Percentiles rank a stretch among this genome's conserved stretches.
These are phyloP conservation scores for Psilocybe cubensis DNA, from an alignment of 768 basidiomycete species.

Conservation along the genomic window DNA sequence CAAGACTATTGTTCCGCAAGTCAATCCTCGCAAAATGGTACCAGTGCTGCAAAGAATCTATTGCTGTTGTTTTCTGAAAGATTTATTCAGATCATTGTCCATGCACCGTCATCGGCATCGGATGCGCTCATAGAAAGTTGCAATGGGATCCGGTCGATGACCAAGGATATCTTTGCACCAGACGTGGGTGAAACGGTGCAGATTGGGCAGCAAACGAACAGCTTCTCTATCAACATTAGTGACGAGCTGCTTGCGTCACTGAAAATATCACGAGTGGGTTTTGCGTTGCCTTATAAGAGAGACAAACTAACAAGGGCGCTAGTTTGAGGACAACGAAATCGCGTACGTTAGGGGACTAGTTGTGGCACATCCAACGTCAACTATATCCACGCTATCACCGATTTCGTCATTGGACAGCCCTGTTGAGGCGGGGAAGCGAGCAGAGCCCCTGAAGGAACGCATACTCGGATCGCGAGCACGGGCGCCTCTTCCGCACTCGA, in stretches of 20 bases:
- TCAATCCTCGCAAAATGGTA: conserved; percentile 96
- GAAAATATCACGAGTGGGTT: conserved; percentile 84
- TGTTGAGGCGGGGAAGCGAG: conserved; percentile 23
- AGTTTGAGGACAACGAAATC: conserved; percentile 99
- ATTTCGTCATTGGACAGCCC: conserved; percentile 35
- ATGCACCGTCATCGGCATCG: conserved; percentile 70
- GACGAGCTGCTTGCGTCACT: conserved; percentile 82
- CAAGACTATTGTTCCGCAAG: conserved; percentile 94
- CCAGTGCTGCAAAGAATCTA: conserved; percentile 17
- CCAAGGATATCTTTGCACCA: conserved; percentile 89
- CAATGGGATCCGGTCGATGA: conserved; percentile 84
- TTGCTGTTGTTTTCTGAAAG: neutral
- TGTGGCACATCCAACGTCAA: conserved; percentile 81
- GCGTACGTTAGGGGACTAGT: conserved; percentile 92
- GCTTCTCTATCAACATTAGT: conserved; percentile 91
- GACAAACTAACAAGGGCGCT: conserved; percentile 11
- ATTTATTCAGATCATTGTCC: conserved; percentile 78
- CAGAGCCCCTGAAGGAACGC: conserved; percentile 35
- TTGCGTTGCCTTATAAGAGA: neutral
- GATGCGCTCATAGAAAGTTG: conserved; percentile 80
- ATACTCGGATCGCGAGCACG: conserved; percentile 69
- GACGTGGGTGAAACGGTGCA: conserved; percentile 74
- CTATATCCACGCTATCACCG: conserved; percentile 87
- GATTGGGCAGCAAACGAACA: conserved; percentile 96
- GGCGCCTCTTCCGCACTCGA: conserved; percentile 77